Conservation (phyloP, 2,329 filamentous ascomycete genomes). For the Knoxdaviesia capensis region DNA sequence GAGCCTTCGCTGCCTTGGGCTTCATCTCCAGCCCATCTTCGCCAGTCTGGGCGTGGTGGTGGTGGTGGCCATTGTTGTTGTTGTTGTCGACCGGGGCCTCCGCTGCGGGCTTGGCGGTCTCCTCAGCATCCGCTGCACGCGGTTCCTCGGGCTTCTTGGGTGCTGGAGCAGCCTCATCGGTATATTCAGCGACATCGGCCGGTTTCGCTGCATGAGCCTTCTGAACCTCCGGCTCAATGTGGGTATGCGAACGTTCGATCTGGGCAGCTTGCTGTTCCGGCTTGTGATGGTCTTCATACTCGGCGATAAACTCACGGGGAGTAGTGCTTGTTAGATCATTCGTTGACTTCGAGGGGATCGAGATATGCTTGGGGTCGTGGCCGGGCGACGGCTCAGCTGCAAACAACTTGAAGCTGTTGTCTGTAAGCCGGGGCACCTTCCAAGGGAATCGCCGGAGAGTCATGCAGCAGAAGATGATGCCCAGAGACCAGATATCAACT, state of each 20-base stretch:
- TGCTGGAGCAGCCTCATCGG: no score
- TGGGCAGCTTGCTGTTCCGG: background rate
- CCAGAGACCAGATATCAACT: slow-evolving; percentile 92
- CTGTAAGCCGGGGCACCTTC: slow-evolving; percentile 80
- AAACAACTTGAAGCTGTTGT: slow-evolving; percentile 92
- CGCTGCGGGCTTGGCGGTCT: slow-evolving; percentile 2
- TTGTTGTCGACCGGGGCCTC: slow-evolving; percentile 1
- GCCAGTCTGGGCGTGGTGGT: slow-evolving; percentile 12
- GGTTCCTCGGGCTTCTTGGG: no score
- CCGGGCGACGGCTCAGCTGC: slow-evolving; percentile 67
- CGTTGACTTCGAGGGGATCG: slow-evolving; percentile 23
- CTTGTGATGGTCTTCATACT: background rate
- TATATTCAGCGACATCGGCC: no score
- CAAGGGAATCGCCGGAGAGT: slow-evolving; percentile 84
- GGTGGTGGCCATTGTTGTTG: slow-evolving; percentile 2
- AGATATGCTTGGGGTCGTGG: slow-evolving; percentile 34
- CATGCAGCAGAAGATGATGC: slow-evolving; percentile 99
- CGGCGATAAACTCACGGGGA: no score
- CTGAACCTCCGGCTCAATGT: background rate
- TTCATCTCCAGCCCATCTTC: slow-evolving; percentile 8
- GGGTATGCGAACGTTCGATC: background rate
- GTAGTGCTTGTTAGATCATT: slow-evolving; percentile 19
- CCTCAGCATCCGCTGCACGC: slow-evolving; percentile 3
- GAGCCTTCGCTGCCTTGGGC: background rate
- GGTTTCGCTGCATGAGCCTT: background rate